Percentiles rank a stretch among this genome's conserved stretches.
phyloP scores from a whole-genome alignment of 208 protist species.

The Histomonas meleagridis region DNA sequence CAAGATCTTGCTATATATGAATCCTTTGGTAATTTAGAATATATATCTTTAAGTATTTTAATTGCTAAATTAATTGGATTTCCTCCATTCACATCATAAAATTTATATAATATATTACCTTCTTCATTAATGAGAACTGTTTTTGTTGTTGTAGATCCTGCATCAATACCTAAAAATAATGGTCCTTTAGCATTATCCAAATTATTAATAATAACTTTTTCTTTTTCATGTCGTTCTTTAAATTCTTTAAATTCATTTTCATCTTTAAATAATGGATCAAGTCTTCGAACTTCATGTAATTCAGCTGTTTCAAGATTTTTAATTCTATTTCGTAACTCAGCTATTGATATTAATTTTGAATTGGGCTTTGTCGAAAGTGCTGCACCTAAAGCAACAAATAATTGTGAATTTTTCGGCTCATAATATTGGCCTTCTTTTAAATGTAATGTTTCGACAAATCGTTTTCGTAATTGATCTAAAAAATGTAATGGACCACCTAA shows the following conservation, averaged over 20 bases:
- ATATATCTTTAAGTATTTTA: background rate
- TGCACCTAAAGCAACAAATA: background rate
- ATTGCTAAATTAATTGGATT: background rate
- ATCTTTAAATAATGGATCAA: background rate
- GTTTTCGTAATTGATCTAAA: background rate
- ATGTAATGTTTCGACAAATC: background rate
- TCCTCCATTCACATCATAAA: background rate
- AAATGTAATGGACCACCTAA: background rate
- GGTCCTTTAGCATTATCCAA: background rate
- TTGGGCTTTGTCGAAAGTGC: background rate
- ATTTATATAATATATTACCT: background rate
- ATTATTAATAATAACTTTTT: background rate
- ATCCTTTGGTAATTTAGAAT: background rate
- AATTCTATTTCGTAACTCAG: background rate
- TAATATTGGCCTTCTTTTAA: background rate
- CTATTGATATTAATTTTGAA: background rate
- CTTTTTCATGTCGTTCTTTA: background rate
- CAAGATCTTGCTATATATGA: background rate
- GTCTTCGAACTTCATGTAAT: background rate
- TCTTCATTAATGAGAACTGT: background rate
- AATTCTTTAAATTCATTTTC: background rate
- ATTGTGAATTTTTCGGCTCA: background rate
- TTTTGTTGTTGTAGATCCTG: background rate
- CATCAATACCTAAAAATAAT: background rate
- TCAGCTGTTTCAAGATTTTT: background rate